Conservation (phyloP, 352 stramenopile genomes). For the Phytophthora podocarpi region DNA sequence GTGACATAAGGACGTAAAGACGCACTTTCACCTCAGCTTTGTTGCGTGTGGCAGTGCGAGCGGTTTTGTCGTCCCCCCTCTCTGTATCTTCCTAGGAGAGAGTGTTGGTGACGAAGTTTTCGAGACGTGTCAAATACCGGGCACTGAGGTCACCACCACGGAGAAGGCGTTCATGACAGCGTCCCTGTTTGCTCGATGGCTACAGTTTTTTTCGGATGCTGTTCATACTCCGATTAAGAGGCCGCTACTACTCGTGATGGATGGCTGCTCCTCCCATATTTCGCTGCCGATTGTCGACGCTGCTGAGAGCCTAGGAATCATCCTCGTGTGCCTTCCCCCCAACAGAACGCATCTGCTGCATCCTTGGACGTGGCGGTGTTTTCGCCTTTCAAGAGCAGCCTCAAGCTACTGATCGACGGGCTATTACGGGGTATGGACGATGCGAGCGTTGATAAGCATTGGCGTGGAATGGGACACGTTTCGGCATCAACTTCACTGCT, state of each 20-base stretch:
- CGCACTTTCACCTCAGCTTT: background rate
- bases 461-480: background rate
- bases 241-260: background rate
- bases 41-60: background rate
- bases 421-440: too few relatives aligned
- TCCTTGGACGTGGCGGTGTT: constrained; percentile 3
- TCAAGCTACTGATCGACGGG: too few relatives aligned
- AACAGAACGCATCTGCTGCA: constrained; percentile 5
- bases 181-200: background rate
- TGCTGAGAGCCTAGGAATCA: background rate
- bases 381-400: background rate
- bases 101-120: background rate
- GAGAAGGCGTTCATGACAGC: background rate
- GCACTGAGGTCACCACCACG: background rate
- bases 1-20: background rate
- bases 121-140: background rate
- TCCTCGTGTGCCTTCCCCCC: background rate
- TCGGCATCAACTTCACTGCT: background rate
- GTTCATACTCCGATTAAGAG: background rate
- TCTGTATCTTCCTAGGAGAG: background rate
- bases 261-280: constrained; percentile 10
- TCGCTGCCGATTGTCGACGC: background rate
- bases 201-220: background rate
- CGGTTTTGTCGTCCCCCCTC: background rate
- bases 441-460: too few relatives aligned